Evolutionary conservation across 192 early-diverging fungal genomes (phyloP).

Genomic region (Coemansia pectinata): DNA sequence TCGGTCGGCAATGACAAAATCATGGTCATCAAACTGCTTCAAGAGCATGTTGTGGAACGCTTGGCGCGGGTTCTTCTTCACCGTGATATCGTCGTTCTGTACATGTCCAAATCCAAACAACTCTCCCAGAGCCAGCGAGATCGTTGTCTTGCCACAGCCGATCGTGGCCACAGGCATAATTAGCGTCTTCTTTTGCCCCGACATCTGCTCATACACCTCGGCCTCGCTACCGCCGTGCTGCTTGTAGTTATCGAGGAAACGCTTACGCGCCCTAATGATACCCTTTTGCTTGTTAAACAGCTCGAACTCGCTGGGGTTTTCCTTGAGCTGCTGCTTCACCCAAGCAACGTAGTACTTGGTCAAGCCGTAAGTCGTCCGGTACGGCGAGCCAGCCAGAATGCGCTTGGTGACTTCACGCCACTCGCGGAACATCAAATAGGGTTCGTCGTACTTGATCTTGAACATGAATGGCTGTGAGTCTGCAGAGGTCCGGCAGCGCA

Average conservation of each 20-base stretch:
- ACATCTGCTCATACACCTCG: constrained; percentile 16
- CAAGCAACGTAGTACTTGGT: constrained; percentile 76
- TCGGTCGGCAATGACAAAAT: constrained; percentile 78
- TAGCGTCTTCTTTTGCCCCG: constrained; percentile 30
- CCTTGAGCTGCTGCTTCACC: constrained; percentile 62
- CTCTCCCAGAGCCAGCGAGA: constrained; percentile 57
- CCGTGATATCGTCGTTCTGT: constrained; percentile 77
- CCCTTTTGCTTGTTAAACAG: constrained; percentile 71
- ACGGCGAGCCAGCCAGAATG: constrained; percentile 54
- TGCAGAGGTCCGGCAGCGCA: constrained; percentile 63
- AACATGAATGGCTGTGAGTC: constrained; percentile 60
- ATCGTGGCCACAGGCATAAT: constrained; percentile 77
- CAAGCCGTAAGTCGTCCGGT: constrained; percentile 57
- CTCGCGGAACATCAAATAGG: constrained; percentile 93
- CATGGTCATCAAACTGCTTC: constrained; percentile 53
- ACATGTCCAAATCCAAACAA: constrained; percentile 74
- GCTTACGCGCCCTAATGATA: constrained; percentile 76
- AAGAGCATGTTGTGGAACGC: constrained; percentile 64
- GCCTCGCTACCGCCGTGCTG: constrained; percentile 24
- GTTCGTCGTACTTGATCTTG: constrained; percentile 96
- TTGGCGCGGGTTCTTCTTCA: constrained; percentile 56
- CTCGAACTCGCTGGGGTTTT: constrained; percentile 67
- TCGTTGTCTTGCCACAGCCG: constrained; percentile 74
- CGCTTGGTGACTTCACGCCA: constrained; percentile 91
- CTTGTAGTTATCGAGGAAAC: constrained; percentile 69